phyloP scores from a whole-genome alignment of 78 protist genomes.

The Polysphondylium violaceum region DNA sequence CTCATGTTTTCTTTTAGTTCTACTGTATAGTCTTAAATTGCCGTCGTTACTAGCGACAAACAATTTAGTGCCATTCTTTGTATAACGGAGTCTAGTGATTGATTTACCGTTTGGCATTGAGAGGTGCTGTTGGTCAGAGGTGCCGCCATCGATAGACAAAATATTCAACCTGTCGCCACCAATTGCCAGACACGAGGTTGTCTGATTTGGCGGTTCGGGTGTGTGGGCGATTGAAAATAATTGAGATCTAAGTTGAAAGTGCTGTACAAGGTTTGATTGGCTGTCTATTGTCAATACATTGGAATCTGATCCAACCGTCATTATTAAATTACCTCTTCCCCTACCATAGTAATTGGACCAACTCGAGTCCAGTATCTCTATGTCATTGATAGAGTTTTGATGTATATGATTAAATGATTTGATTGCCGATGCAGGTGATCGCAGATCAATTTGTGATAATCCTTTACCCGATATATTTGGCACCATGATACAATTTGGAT shows the following conservation, averaged over 20 bases:
- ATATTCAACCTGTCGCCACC: constrained; percentile 42
- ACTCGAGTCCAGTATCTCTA: constrained; percentile 12
- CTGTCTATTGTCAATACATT: background rate
- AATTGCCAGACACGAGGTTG: constrained; percentile 1
- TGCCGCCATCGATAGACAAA: constrained; percentile 18
- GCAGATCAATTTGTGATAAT: constrained; percentile 23
- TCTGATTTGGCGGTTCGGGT: constrained; percentile 14
- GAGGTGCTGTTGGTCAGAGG: background rate
- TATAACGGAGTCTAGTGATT: constrained; percentile 2
- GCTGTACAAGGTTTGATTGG: constrained; percentile 11
- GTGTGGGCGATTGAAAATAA: constrained; percentile 16
- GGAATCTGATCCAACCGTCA: constrained; percentile 31
- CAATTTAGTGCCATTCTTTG: constrained; percentile 20
- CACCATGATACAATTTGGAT: constrained; percentile 8
- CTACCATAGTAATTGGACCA: constrained; percentile 28
- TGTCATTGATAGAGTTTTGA: constrained; percentile 31
- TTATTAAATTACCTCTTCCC: background rate
- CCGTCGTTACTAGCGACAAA: constrained; percentile 47
- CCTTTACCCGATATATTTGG: constrained; percentile 55
- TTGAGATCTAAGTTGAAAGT: constrained; percentile 19
- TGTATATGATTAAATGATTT: constrained; percentile 46
- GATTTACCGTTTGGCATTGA: constrained; percentile 3
- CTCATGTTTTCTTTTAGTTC: constrained; percentile 31
- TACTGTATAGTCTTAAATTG: constrained; percentile 25
- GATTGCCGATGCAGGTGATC: constrained; percentile 7